A percentile compares a stretch with the other conserved stretches of the same genome.
phyloP scores from a whole-genome alignment of 164 flowering plant species.

The Nymphaea thermarum region DNA sequence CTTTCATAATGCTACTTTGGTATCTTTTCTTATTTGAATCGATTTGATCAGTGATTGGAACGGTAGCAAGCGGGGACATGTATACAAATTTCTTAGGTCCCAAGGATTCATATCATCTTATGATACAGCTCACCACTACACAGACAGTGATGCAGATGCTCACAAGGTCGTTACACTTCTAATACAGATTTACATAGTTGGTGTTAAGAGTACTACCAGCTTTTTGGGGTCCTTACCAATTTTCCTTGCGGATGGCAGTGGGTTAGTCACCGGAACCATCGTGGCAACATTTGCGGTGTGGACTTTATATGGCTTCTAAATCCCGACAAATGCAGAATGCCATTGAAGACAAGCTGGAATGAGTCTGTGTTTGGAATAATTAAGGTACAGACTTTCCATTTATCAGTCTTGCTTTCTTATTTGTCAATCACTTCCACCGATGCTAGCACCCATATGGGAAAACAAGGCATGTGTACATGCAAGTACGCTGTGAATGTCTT shows the following conservation, averaged over 20 bases:
- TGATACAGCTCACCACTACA: slow-evolving; percentile 90
- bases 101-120: slow-evolving; percentile 95
- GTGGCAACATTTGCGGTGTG: slow-evolving; percentile 91
- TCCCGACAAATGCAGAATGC: slow-evolving; percentile 55
- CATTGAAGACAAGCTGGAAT: slow-evolving; percentile 79
- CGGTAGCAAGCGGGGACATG: slow-evolving; percentile 96
- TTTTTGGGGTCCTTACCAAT: neutral
- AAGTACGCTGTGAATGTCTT: too few relatives aligned
- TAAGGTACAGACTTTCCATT: slow-evolving; percentile 32
- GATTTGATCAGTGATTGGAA: slow-evolving; percentile 72
- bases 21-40: neutral
- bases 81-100: slow-evolving; percentile 88
- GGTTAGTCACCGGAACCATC: slow-evolving; percentile 95
- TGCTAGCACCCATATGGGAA: too few relatives aligned
- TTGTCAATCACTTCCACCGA: too few relatives aligned
- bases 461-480: too few relatives aligned
- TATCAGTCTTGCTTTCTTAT: neutral
- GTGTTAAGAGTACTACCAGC: neutral
- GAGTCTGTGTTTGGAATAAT: slow-evolving; percentile 88
- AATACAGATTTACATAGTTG: neutral
- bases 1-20: neutral
- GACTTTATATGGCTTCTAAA: slow-evolving; percentile 99
- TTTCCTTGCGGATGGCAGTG: slow-evolving; percentile 33
- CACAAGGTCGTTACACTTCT: slow-evolving; percentile 49
- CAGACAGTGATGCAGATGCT: slow-evolving; percentile 71